Evolutionary conservation across 192 early-diverging fungal genomes (phyloP), one percentile per base, ranked within the genome.

Genomic region (Rhizophagus clarus): DNA sequence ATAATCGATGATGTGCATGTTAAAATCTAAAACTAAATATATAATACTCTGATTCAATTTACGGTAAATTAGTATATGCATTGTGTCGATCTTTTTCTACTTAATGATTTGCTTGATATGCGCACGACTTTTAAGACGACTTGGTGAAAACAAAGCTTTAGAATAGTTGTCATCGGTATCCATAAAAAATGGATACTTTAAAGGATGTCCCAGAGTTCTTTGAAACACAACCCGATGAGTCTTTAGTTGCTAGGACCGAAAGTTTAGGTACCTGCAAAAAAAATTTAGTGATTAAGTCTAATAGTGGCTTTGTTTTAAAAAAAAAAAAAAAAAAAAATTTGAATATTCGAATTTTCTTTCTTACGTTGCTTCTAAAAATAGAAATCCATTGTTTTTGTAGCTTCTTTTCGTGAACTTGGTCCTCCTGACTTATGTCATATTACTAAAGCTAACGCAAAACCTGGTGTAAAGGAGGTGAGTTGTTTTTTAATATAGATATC

Each of bases 401-500:
- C 89, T 61, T 86, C 93, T 79, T 92, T 95, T 81, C 92, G 96
- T 63, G 97, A 98, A 83, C 90, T 99, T 37, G 98, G 98, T 12
- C 97, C 98, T 61, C 97, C 98, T 6, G 98, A 99, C 84, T 88
- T 99, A 11, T 97, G 96, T 84, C 97, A 98, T 82, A 93, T 99
- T 72, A 91, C 96, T 51, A 99, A 99, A 87, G 87, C 89, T 28
- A 97, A 98, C 83, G 90, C 90, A 4, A 96, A 96, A 83, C 90
- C 91, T 49, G 86, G 85, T 37, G 87, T 91, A 29, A 95, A 91
- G 79, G 94, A 96, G 82, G 95, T 96, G 87, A 67, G 32, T 32
- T 10, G 4, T 64, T 24, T 42, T 1, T 28, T 49, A n/a, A 20
- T 64, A 74, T 60, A 22, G 37, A 29, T 10, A 83, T 15, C 40